phyloP scores from a whole-genome alignment of 192 early-diverging fungal genomes.

The Chytriomyces hyalinus region DNA sequence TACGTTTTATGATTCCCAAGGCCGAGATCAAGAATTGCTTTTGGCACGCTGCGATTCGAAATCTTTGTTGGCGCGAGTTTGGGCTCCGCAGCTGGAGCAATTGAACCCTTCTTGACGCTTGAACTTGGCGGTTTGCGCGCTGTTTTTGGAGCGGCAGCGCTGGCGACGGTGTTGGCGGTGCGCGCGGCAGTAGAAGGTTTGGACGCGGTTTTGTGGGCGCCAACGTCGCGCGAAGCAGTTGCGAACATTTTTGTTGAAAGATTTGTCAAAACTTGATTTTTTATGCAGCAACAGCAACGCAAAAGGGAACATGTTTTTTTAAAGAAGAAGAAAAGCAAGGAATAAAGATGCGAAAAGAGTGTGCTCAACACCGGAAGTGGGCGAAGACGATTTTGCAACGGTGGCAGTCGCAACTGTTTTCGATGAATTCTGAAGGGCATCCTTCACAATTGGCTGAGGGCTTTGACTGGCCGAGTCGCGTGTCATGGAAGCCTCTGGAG shows the following conservation, averaged over 20 bases:
- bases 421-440: background rate
- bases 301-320: no score
- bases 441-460: no score
- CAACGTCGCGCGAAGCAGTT: conserved; percentile 17
- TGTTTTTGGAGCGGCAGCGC: background rate
- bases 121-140: background rate
- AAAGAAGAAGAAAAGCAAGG: no score
- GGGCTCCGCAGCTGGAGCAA: conserved; percentile 26
- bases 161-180: background rate
- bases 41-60: conserved; percentile 18
- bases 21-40: conserved; percentile 30
- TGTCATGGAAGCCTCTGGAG: no score
- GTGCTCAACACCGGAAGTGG: background rate
- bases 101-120: background rate
- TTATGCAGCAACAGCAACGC: no score
- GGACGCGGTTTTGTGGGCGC: conserved; percentile 3
- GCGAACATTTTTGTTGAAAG: conserved; percentile 25
- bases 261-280: background rate
- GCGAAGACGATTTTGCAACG: background rate
- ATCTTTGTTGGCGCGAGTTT: conserved; percentile 20
- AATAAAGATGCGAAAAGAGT: no score
- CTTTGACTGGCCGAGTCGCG: no score
- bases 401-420: background rate
- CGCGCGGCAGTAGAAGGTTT: background rate
- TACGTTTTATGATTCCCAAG: conserved; percentile 13